phyloP scores from a whole-genome alignment of 1,284 basidiomycete species.

The Papiliotrema flavescens region DNA sequence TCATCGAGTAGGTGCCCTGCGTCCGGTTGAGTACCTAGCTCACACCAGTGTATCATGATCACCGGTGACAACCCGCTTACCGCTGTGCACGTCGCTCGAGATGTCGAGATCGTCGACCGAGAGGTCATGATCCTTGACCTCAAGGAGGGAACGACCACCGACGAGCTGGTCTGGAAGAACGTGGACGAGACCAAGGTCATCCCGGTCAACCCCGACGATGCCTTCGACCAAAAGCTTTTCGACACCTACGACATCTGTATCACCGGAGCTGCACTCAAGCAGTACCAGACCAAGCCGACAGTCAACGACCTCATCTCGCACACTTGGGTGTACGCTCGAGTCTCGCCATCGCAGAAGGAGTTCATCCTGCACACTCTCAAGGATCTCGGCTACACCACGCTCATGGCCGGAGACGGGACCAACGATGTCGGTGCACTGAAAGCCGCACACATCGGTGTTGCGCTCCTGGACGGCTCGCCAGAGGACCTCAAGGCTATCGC shows the following conservation, averaged over 20 bases:
- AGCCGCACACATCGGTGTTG: constrained; percentile 91
- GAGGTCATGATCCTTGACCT: constrained; percentile 87
- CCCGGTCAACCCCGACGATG: constrained; percentile 69
- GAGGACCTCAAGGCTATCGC: constrained; percentile 91
- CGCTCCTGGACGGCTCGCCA: constrained; percentile 80
- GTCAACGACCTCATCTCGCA: constrained; percentile 81
- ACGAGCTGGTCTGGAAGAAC: constrained; percentile 84
- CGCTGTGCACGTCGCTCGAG: constrained; percentile 85
- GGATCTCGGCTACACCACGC: constrained; percentile 77
- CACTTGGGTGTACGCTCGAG: constrained; percentile 94
- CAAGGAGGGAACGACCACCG: constrained; percentile 69
- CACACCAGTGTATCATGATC: constrained; percentile 86
- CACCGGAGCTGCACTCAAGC: constrained; percentile 84
- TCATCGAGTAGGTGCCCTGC: constrained; percentile 67
- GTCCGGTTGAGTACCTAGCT: neutral
- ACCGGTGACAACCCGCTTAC: constrained; percentile 96
- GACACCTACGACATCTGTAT: constrained; percentile 88
- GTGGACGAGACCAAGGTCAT: constrained; percentile 85
- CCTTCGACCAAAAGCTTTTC: constrained; percentile 72
- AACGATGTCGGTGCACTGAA: constrained; percentile 96
- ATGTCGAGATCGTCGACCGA: constrained; percentile 93
- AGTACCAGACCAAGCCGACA: constrained; percentile 60
- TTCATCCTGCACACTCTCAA: constrained; percentile 84
- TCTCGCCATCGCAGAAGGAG: constrained; percentile 93
- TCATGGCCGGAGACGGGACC: constrained; percentile 97